Evolutionary conservation across 106 monocot species (phyloP), one percentile per base, ranked within the genome.

Genomic region (Dendrobium officinale): DNA sequence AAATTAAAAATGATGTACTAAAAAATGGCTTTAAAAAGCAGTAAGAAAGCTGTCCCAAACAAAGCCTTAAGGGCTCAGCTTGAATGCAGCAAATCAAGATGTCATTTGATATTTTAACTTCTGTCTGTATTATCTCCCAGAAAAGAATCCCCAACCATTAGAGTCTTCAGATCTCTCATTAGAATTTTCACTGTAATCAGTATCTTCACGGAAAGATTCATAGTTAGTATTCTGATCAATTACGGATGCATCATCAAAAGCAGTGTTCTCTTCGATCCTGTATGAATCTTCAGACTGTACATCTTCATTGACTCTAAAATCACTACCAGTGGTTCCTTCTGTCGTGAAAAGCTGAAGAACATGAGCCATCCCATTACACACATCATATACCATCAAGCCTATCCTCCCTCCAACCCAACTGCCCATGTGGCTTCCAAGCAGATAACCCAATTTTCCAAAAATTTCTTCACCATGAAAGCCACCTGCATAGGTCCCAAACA

Each of bases 381-480:
- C 80, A 83, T 95, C 95, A 81, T 92, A 95, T 2, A 92, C 77
- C 95, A 95, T 95, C 75, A 95, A 72, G 15, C 95, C 95, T 42
- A 95, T 74, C 77, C 95, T 90, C 72, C 88, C 95, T 42, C 95
- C 95, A 20, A 92, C 80, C 95, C 95, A 95, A 49, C 95, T 95
- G 1, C 95, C 95, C 1, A 95, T 61, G 82, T 95, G 95, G 78
- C 95, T 95, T 33, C 95, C 95, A 45, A 84, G 16, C 40, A 90
- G 84, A 81, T 92, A 95, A 47, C 95, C 95, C 7, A 95, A 6
- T 77, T 56, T 90, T 29, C 95, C 95, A 27, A 95, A 77, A 79
- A 87, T 82, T 75, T 92, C 79, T 75, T 95, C 92, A 59, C 95
- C 95, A 75, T 84, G 88, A 73, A 80, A 92, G 2, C 92, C 95